Percentiles rank a stretch among this genome's conserved stretches.
phyloP scores from a whole-genome alignment of 768 basidiomycete genomes.

The Naganishia randhawae region DNA sequence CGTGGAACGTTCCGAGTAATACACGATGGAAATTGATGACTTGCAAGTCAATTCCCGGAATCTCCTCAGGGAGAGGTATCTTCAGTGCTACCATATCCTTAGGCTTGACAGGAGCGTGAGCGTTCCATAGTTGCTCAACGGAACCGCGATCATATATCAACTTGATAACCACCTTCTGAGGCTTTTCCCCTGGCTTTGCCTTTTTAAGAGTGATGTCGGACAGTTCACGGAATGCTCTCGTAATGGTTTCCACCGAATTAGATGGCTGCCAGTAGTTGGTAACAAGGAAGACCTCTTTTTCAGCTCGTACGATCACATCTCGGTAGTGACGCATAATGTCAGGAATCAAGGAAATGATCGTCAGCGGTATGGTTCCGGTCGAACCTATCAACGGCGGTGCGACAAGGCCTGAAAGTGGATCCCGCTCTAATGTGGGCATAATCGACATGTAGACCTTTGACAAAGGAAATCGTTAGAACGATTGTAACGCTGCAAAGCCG shows the following conservation, averaged over 20 bases:
- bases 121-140: constrained; percentile 57
- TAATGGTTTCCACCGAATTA: constrained; percentile 57
- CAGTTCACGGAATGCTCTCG: constrained; percentile 58
- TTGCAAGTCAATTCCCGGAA: constrained; percentile 62
- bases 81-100: constrained; percentile 57
- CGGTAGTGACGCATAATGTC: constrained; percentile 71
- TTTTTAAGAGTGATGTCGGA: constrained; percentile 55
- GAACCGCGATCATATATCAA: constrained; percentile 68
- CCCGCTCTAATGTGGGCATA: constrained; percentile 59
- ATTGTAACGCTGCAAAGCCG: background rate
- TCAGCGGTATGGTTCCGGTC: constrained; percentile 62
- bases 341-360: constrained; percentile 64
- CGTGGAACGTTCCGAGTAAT: constrained; percentile 66
- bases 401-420: constrained; percentile 60
- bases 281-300: constrained; percentile 64
- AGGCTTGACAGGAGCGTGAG: constrained; percentile 56
- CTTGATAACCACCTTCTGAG: constrained; percentile 60
- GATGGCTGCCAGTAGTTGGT: constrained; percentile 62
- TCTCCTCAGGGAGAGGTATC: constrained; percentile 58
- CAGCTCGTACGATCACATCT: constrained; percentile 61
- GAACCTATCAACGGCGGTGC: constrained; percentile 64
- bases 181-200: constrained; percentile 44
- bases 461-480: constrained; percentile 34
- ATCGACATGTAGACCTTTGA: constrained; percentile 60
- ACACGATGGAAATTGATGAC: constrained; percentile 57